Percentiles rank a stretch among this genome's conserved stretches.
These are phyloP conservation scores for Suillus hirtellus DNA, from an alignment of 768 basidiomycete genomes.

Conservation along the genomic window DNA sequence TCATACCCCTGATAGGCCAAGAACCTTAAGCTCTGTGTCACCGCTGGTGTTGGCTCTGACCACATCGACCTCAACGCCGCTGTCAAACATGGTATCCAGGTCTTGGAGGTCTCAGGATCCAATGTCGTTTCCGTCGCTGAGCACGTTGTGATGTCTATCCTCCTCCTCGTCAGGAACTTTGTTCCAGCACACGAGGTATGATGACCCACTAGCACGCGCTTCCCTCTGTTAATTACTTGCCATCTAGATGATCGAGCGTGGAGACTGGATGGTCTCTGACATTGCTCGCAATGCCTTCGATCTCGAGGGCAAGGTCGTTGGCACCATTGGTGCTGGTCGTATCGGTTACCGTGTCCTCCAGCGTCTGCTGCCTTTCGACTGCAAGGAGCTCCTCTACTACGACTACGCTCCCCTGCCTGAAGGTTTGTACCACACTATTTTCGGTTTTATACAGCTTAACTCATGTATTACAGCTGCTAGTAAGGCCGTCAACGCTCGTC, in stretches of 20 bases:
- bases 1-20: slow-evolving; percentile 53
- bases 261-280: slow-evolving; percentile 86
- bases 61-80: slow-evolving; percentile 89
- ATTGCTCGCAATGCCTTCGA: slow-evolving; percentile 85
- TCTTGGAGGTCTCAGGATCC: slow-evolving; percentile 84
- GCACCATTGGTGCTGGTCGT: slow-evolving; percentile 81
- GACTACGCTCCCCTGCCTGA: slow-evolving; percentile 77
- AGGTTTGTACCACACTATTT: slow-evolving; percentile 34
- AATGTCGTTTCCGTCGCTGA: slow-evolving; percentile 93
- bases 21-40: slow-evolving; percentile 88
- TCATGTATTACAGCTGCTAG: slow-evolving; percentile 48
- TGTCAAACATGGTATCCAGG: slow-evolving; percentile 77
- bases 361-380: slow-evolving; percentile 78
- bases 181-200: slow-evolving; percentile 80
- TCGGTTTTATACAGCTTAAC: background rate
- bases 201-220: background rate
- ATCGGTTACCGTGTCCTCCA: slow-evolving; percentile 89
- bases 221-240: background rate
- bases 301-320: slow-evolving; percentile 88
- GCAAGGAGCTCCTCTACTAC: slow-evolving; percentile 89
- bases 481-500: slow-evolving; percentile 65
- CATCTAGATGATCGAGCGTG: slow-evolving; percentile 71
- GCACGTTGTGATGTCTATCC: slow-evolving; percentile 89
- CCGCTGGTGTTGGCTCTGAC: slow-evolving; percentile 90
- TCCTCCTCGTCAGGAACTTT: slow-evolving; percentile 89